These are phyloP conservation scores for Hanseniaspora lindneri DNA, from an alignment of 805 yeast species.

Conservation along the genomic window DNA sequence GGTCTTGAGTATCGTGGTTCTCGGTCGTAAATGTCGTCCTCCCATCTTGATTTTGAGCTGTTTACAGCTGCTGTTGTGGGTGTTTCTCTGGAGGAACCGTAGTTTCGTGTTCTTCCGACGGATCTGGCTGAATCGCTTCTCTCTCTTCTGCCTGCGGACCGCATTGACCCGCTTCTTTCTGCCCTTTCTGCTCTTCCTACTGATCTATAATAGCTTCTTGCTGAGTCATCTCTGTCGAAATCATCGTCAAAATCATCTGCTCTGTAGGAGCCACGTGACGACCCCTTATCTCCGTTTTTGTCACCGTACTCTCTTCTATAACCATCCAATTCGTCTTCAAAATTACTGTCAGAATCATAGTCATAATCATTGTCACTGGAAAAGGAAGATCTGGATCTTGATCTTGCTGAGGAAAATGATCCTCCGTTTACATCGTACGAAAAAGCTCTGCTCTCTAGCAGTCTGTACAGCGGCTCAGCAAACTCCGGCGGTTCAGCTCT, in stretches of 20 bases:
- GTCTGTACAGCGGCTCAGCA: constrained; percentile 74
- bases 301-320: constrained; percentile 16
- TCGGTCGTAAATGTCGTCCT: constrained; percentile 72
- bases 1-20: constrained; percentile 31
- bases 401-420: constrained; percentile 30
- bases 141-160: no score
- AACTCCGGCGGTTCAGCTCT: constrained; percentile 88
- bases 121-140: constrained; percentile 16
- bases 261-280: no score
- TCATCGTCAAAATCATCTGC: constrained; percentile 20
- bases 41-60: constrained; percentile 49
- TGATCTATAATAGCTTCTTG: constrained; percentile 31
- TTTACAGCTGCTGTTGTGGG: constrained; percentile 9
- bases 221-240: constrained; percentile 32
- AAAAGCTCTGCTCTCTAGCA: constrained; percentile 77
- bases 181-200: no score
- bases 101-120: constrained; percentile 20
- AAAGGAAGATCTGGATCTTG: constrained; percentile 19
- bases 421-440: constrained; percentile 37
- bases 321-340: constrained; percentile 16
- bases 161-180: no score
- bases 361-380: constrained; percentile 23
- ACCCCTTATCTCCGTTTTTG: neutral
- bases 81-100: constrained; percentile 16
- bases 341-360: constrained; percentile 21